These are phyloP conservation scores for Williopsis jadinii DNA, from an alignment of 1,139 yeast genomes.

Conservation along the genomic window DNA sequence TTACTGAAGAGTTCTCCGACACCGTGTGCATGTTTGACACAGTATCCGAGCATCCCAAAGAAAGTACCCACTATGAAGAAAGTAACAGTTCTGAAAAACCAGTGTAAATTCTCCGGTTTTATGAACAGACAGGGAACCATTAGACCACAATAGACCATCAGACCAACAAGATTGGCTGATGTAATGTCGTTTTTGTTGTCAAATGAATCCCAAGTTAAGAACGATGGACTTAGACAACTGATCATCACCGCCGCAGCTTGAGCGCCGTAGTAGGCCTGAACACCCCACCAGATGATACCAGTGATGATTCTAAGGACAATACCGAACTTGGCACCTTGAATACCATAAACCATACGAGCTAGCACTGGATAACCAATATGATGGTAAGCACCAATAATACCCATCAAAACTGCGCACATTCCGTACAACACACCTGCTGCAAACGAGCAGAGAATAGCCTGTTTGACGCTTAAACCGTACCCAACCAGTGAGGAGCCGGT, in stretches of 20 bases:
- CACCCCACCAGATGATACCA: constrained; percentile 30
- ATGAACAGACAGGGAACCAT: constrained; percentile 19
- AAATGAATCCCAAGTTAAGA: constrained; percentile 22
- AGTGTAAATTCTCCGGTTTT: constrained; percentile 20
- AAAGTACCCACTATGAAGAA: constrained; percentile 20
- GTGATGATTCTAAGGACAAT: constrained; percentile 28
- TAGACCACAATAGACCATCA: constrained; percentile 18
- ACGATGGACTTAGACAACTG: constrained; percentile 13
- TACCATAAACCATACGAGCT: constrained; percentile 26
- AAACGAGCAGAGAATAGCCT: constrained; percentile 24
- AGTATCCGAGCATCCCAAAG: constrained; percentile 26
- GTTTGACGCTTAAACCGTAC: constrained; percentile 25
- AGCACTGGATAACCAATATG: constrained; percentile 26
- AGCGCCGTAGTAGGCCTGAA: constrained; percentile 29
- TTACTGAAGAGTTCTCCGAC: constrained; percentile 19
- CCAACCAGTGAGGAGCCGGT: constrained; percentile 25
- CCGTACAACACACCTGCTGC: constrained; percentile 18
- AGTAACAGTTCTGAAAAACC: constrained; percentile 18
- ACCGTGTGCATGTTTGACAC: constrained; percentile 23
- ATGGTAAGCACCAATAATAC: constrained; percentile 24
- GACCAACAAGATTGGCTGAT: constrained; percentile 22
- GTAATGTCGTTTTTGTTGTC: constrained; percentile 18
- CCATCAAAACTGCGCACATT: constrained; percentile 15
- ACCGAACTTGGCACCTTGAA: constrained; percentile 28
- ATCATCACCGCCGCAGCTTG: constrained; percentile 25